Base-by-base conservation (phyloP, 139 green algal genomes). In the Tetraselmis chui region DNA sequence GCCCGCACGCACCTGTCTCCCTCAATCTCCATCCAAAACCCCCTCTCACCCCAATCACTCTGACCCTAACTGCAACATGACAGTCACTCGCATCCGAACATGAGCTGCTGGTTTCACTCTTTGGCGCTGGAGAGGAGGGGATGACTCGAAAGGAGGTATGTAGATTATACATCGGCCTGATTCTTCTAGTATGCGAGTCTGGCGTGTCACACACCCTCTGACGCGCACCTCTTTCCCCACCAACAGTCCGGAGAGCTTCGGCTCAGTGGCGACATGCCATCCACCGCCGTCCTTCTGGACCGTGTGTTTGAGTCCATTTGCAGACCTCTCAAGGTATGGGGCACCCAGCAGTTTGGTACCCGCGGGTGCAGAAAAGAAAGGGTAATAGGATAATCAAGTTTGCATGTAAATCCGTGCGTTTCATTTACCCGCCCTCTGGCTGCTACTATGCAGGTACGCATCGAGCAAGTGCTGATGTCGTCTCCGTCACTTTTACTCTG, bases 291-390 rank as follows among this genome's bases (percentile, higher is more conserved):
- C 29, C 90, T 98, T 81, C 90, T 99, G 79, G 94, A 97, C 88
- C 85, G 89, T 30, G 92, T 99, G 26, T 96, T 99, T 83, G 95
- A 98, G 83, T 92, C 89, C 83, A 93, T 99, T 31, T 98, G 94
- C 87, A 86, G 94, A 0, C 96, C 96, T 31, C 92, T 99, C n/a
- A 94, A 94, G 82, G 94, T 96, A 29, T 84, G 92, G n/a, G 83
- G 75, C 28, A 78, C 75, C 28, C 2, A 22, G 26, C 75, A 26
- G 2, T 5, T 92, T 24, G 27, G 74, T 88, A 81, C 89, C 93
- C 84, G 85, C 93, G 27, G 32, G 86, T 2, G 1, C 23, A 28
- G n/a, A n/a, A n/a, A n/a, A n/a, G n/a, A n/a, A n/a, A n/a, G n/a
- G n/a, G n/a, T 23, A 23, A 75, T 23, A 23, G 23, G 59, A 23